These are phyloP conservation scores for Cryptosporidium viatorum DNA, from an alignment of 169 alveolate species.

Conservation along the genomic window DNA sequence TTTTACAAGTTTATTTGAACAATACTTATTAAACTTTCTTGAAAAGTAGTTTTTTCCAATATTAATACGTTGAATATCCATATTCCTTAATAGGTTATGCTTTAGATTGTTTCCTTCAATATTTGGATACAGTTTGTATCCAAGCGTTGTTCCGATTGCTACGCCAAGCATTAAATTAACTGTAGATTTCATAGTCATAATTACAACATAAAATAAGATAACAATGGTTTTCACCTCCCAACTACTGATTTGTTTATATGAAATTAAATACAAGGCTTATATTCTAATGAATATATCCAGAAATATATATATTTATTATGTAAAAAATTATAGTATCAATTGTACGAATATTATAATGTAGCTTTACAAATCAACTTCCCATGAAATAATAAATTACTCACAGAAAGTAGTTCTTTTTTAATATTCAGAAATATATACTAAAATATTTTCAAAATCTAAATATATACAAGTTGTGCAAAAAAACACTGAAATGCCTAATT, in stretches of 20 bases:
- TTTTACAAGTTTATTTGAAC: neutral
- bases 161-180: conserved; percentile 21
- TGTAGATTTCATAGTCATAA: neutral
- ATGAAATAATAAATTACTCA: too few species aligned
- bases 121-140: conserved; percentile 29
- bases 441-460: too few species aligned
- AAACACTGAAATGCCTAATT: too few species aligned
- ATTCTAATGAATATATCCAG: neutral
- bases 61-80: neutral
- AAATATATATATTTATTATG: too few species aligned
- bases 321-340: too few species aligned
- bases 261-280: neutral
- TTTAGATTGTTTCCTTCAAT: conserved; percentile 29
- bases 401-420: too few species aligned
- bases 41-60: neutral
- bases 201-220: neutral
- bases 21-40: neutral
- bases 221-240: neutral
- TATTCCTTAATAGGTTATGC: conserved; percentile 19
- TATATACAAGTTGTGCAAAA: too few species aligned
- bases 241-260: neutral
- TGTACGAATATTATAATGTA: neutral
- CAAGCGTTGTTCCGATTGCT: conserved; percentile 34
- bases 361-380: too few species aligned
- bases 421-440: too few species aligned